Base-by-base conservation (phyloP, 2,329 filamentous ascomycete species). In the Verticillium nubilum region DNA sequence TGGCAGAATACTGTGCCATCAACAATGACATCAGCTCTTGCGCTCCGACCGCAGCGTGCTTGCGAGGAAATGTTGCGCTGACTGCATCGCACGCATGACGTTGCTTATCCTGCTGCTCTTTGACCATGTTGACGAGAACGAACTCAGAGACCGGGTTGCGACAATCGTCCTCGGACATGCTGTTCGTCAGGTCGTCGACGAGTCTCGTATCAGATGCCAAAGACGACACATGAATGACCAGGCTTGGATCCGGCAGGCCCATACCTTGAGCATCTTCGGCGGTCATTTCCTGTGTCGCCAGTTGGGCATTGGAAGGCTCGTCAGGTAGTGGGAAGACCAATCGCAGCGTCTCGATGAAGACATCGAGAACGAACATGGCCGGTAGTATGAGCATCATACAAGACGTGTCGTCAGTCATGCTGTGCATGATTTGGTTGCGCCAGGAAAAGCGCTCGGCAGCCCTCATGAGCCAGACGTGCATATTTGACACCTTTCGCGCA, bases 351-450 rank as follows among this genome's bases (percentile, higher is more conserved):
- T 60, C 59, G 19, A 47, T 27, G 17, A 60, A 60, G 15, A 58
- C 50, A 5, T 60, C 59, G 19, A 60, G 47, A 7, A 60, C 59
- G 47, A 60, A 29, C 26, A 56, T 60, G 9, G 33, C 59, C 10
- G 59, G 59, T 17, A 56, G 54, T 26, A 60, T 35, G 12, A 58
- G 52, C 56, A 60, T 58, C 59, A 60, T 60, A n/a, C 54, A 13
- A 1, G 56, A 56, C 5, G 59, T 60, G 23, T 60, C 59, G 25
- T 60, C 59, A 10, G 59, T 42, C 55, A 60, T 60, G 35, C 55
- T 52, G 28, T 42, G 29, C 33, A 60, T 50, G 55, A 54, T 60
- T n/a, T 35, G 59, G 5, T 26, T 60, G 33, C 59, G 55, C 9
- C 33, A 60, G 35, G 59, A 56, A n/a, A 60, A 60, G 2, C 53